Conservation (phyloP, 208 protist genomes). For the Jaenimonas drosophilae region DNA sequence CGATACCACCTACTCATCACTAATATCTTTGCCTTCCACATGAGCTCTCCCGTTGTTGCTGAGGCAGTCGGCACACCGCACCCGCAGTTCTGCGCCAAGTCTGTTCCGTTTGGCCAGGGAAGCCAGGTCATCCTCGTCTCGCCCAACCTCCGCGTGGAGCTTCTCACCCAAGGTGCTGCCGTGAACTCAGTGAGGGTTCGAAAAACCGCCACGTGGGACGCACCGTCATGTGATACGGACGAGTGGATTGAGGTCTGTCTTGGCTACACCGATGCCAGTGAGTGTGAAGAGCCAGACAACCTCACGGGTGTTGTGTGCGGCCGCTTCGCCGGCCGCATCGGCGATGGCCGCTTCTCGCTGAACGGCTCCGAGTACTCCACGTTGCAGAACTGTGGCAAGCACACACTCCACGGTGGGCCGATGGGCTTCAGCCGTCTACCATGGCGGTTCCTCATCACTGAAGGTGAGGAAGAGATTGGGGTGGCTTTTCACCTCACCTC, state of each 20-base stretch:
- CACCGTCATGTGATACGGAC: too few relatives aligned
- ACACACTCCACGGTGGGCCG: slow-evolving; percentile 71
- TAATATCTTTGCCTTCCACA: too few relatives aligned
- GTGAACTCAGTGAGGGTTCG: not conserved
- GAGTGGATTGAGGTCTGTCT: not conserved
- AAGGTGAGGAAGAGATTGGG: slow-evolving; percentile 55
- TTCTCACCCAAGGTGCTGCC: not conserved
- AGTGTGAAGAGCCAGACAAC: slow-evolving; percentile 14
- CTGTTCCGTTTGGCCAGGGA: too few relatives aligned
- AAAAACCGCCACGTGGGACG: too few relatives aligned
- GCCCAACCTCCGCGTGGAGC: not conserved
- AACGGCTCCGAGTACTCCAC: slow-evolving; percentile 38
- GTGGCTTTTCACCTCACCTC: slow-evolving; percentile 62
- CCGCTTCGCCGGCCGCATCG: slow-evolving; percentile 65
- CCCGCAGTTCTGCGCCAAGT: too few relatives aligned
- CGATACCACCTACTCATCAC: too few relatives aligned
- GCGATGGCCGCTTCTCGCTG: slow-evolving; percentile 33
- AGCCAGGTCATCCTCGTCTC: not conserved
- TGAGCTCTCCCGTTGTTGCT: too few relatives aligned
- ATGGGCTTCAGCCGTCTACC: slow-evolving; percentile 38
- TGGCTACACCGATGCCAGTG: slow-evolving; percentile 13
- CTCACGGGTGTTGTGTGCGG: too few relatives aligned
- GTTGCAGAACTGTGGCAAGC: slow-evolving; percentile 35
- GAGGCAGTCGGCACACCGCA: too few relatives aligned
- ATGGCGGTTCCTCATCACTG: slow-evolving; percentile 68